A percentile compares a stretch with the other conserved stretches of the same genome.
phyloP scores from a whole-genome alignment of 2,329 filamentous ascomycete species.

The Westerdykella ornata region DNA sequence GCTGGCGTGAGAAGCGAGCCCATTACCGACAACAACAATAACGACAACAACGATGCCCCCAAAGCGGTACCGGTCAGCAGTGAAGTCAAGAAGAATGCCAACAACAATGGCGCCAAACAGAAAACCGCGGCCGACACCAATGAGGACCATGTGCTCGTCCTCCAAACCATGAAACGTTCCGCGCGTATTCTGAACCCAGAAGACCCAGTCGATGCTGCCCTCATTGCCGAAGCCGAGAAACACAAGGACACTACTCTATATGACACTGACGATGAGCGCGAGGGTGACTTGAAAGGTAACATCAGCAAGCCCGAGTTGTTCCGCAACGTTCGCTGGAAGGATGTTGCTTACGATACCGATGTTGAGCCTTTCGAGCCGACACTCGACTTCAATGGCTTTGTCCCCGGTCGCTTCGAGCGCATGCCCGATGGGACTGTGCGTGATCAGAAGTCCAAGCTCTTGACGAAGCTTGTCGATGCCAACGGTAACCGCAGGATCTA shows the following conservation, averaged over 20 bases:
- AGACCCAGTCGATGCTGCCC: slow-evolving; percentile 12
- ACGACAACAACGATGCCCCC: no score
- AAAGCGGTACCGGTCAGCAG: no score
- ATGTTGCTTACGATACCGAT: slow-evolving; percentile 8
- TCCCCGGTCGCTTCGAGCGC: slow-evolving; percentile 24
- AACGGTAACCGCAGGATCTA: slow-evolving; percentile 18
- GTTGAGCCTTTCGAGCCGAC: neutral
- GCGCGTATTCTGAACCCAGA: slow-evolving; percentile 17
- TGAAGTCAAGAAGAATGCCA: no score
- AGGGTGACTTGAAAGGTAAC: slow-evolving; percentile 10
- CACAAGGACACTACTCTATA: slow-evolving; percentile 19
- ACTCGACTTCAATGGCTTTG: slow-evolving; percentile 15
- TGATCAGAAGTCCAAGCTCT: slow-evolving; percentile 26
- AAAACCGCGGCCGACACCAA: no score
- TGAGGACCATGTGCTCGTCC: no score
- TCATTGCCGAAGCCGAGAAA: slow-evolving; percentile 17
- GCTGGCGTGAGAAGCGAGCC: no score
- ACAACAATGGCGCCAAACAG: no score
- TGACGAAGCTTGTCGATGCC: slow-evolving; percentile 21
- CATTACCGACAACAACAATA: no score
- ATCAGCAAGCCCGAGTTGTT: slow-evolving; percentile 18
- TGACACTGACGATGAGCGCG: slow-evolving; percentile 17
- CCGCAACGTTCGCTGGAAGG: slow-evolving; percentile 23
- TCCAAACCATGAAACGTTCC: slow-evolving; percentile 14
- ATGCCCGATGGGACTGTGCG: slow-evolving; percentile 14